Evolutionary conservation across 2,329 filamentous ascomycete species (phyloP).

Genomic region (Raffaelea deltoideospora): DNA sequence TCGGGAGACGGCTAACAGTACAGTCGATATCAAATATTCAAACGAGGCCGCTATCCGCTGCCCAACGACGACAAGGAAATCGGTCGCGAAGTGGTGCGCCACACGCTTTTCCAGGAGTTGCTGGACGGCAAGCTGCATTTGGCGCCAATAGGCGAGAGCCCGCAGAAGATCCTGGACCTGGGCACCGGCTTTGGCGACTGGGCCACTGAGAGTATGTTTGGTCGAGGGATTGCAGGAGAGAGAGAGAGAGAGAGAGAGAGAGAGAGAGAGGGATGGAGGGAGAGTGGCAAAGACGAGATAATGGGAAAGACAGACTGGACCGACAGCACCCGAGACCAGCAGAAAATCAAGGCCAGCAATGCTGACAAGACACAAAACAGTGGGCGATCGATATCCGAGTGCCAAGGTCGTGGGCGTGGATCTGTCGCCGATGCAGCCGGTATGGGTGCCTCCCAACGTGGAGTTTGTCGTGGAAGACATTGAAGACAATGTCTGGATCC

Average conservation of each 20-base stretch:
- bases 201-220: slow-evolving; percentile 33
- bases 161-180: slow-evolving; percentile 34
- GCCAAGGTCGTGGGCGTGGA: slow-evolving; percentile 29
- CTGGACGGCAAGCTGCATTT: slow-evolving; percentile 25
- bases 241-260: too few species aligned
- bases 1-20: not conserved
- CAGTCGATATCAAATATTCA: slow-evolving; percentile 33
- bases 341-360: too few species aligned
- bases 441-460: slow-evolving; percentile 39
- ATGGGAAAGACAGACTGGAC: not conserved
- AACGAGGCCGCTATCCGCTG: slow-evolving; percentile 30
- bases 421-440: slow-evolving; percentile 26
- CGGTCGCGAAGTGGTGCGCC: slow-evolving; percentile 31
- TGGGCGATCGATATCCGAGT: slow-evolving; percentile 28
- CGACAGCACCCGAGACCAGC: too few species aligned
- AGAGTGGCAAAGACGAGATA: not conserved
- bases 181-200: slow-evolving; percentile 38
- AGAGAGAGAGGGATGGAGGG: not conserved
- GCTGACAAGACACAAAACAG: slow-evolving; percentile 13
- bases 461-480: slow-evolving; percentile 34
- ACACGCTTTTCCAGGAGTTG: slow-evolving; percentile 31
- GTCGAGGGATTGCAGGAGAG: too few species aligned
- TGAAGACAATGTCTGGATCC: slow-evolving; percentile 37
- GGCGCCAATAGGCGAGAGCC: slow-evolving; percentile 26
- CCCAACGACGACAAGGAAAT: slow-evolving; percentile 38